Conservation (phyloP, 176 grass and related monocot species). For the Dactylis glomerata region DNA sequence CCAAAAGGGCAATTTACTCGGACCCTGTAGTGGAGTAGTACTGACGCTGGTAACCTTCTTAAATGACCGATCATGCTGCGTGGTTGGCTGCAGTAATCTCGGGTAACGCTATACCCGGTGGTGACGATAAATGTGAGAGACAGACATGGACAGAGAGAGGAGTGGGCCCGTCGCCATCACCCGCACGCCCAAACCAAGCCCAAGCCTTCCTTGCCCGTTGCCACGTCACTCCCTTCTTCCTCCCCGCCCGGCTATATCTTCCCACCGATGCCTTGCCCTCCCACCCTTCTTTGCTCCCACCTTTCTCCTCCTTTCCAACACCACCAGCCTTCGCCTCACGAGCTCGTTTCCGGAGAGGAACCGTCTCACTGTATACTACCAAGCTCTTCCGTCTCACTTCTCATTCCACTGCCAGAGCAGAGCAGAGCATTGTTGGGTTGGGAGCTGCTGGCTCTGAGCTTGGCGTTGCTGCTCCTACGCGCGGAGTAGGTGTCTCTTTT, state of each 20-base stretch:
- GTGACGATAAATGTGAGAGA: not conserved
- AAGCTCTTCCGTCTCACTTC: not conserved
- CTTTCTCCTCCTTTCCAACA: not conserved
- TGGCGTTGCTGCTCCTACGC: not conserved
- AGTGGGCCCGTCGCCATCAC: conserved; percentile 25
- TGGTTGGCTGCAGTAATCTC: not conserved
- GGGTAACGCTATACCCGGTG: not conserved
- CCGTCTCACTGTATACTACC: not conserved
- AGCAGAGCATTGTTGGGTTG: not conserved
- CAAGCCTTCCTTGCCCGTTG: too few relatives aligned
- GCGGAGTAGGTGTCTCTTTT: not conserved
- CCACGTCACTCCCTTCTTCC: conserved; percentile 16
- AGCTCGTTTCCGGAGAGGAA: not conserved
- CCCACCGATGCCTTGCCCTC: conserved; percentile 27
- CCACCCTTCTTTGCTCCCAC: conserved; percentile 22
- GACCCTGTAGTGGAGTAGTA: not conserved
- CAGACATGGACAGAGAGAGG: not conserved
- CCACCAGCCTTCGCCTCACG: not conserved
- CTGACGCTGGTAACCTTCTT: not conserved
- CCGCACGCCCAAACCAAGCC: conserved; percentile 52
- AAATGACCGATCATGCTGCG: not conserved
- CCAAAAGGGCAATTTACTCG: not conserved
- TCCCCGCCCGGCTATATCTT: conserved; percentile 39
- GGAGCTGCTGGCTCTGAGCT: not conserved
- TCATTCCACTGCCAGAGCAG: not conserved